Evolutionary conservation across 2,329 filamentous ascomycete species (phyloP).

Genomic region (Volutella citrinella): DNA sequence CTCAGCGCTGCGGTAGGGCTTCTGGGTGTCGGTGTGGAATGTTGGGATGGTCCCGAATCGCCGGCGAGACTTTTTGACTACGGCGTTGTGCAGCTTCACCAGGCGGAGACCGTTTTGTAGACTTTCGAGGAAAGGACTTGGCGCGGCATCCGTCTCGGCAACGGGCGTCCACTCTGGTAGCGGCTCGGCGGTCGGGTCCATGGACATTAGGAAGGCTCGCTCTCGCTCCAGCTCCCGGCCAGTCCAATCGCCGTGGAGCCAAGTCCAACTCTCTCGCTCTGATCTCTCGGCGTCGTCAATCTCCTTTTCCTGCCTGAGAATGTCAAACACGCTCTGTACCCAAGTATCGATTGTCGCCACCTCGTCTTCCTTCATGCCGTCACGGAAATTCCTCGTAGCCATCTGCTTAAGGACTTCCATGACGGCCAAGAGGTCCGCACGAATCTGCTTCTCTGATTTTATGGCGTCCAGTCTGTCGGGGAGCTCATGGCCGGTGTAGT

Average conservation of each 20-base stretch:
- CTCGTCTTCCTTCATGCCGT: slow-evolving; percentile 78
- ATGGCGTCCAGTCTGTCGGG: slow-evolving; percentile 83
- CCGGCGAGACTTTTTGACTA: slow-evolving; percentile 78
- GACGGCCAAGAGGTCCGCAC: slow-evolving; percentile 78
- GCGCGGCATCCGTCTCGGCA: slow-evolving; percentile 40
- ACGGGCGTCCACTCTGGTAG: slow-evolving; percentile 67
- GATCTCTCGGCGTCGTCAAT: slow-evolving; percentile 70
- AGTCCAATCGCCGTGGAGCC: slow-evolving; percentile 76
- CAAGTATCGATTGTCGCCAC: slow-evolving; percentile 71
- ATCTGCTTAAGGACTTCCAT: slow-evolving; percentile 91
- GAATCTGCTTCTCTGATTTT: slow-evolving; percentile 81
- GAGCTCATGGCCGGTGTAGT: slow-evolving; percentile 90
- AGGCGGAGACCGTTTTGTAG: slow-evolving; percentile 79
- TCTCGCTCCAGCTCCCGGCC: slow-evolving; percentile 75
- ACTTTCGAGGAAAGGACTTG: slow-evolving; percentile 70
- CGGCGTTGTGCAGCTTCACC: slow-evolving; percentile 84
- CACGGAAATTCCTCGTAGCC: slow-evolving; percentile 81
- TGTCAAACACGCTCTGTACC: slow-evolving; percentile 73
- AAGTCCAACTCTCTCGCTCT: slow-evolving; percentile 73
- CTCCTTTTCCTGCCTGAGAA: slow-evolving; percentile 74
- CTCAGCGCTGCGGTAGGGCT: slow-evolving; percentile 90
- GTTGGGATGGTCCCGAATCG: slow-evolving; percentile 86
- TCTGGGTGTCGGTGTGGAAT: slow-evolving; percentile 89
- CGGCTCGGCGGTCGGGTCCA: slow-evolving; percentile 58
- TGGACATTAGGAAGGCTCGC: slow-evolving; percentile 74